Base-by-base conservation (phyloP, 2,329 filamentous ascomycete species). In the Pseudocercospora pini-densiflorae region DNA sequence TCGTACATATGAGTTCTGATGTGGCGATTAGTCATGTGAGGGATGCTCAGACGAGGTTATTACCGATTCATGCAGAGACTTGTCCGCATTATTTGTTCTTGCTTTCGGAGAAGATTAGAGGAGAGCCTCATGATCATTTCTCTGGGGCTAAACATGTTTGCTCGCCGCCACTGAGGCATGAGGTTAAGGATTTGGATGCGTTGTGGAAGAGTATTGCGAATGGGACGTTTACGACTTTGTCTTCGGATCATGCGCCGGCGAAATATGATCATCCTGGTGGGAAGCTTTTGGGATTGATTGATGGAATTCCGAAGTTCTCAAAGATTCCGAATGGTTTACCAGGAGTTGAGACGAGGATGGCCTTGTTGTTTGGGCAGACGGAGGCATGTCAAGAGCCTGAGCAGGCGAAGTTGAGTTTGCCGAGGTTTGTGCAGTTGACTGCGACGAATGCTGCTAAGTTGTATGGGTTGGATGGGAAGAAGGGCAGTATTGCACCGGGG, bases 1-100 rank as follows among this genome's bases (percentile, higher is more conserved):
- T 87, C 33, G 85, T 87, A 45, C 85, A 86, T 71, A 81, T 86
- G 74, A 82, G 79, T 5, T 83, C 81, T 10, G 73, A 75, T 49
- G 70, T 73, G 3, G 76, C 77, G 0, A 70, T 76, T n/a, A 57
- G 61, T 27, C 77, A 79, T 69, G 76, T 79, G 16, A 71, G 76
- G 27, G 72, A 76, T 49, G 77, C 77, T 6, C 77, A 79, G 65
- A 74, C 72, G 8, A 66, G 76, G 43, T 65, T 78, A 7, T 67
- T 79, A 8, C 77, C 77, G 7, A 73, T 79, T 21, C 76, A 78
- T 62, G 77, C 76, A 10, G 77, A 79, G 69, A 79, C 77, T 14
- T 79, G 77, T 64, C 77, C 77, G 24, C 77, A 79, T 23, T 79
- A 79, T 61, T 71, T 79, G 1, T 79, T 75, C 67, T 65, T 79